Percentiles rank a stretch among this genome's conserved stretches.
These are phyloP conservation scores for Biscutella laevigata DNA, from an alignment of 441 rosid species.

Conservation along the genomic window DNA sequence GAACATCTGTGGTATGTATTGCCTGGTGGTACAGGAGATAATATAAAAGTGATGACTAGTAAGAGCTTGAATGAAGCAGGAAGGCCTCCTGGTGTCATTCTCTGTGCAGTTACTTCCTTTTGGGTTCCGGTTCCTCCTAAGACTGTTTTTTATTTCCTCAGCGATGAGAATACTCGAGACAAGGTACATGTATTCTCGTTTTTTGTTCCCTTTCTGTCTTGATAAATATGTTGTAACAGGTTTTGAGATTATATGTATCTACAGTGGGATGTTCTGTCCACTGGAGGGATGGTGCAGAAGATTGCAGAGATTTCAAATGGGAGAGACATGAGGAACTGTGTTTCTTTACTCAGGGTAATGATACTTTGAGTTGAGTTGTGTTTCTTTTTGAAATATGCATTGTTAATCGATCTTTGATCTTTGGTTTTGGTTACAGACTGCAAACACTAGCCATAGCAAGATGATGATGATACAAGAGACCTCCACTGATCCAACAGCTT, in stretches of 20 bases:
- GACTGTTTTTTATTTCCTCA: conserved; percentile 50
- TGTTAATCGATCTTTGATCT: too few relatives aligned
- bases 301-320: conserved; percentile 98
- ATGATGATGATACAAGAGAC: conserved; percentile 97
- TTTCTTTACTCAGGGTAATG: conserved; percentile 77
- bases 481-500: conserved; percentile 71
- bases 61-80: conserved; percentile 72
- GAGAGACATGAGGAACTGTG: conserved; percentile 85
- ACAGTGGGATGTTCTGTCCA: conserved; percentile 99
- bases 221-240: too few relatives aligned
- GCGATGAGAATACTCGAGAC: conserved; percentile 49
- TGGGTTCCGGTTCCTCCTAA: conserved; percentile 58
- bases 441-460: conserved; percentile 92
- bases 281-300: conserved; percentile 90
- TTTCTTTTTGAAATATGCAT: too few relatives aligned
- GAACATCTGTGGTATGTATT: conserved; percentile 89
- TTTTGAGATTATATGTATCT: too few relatives aligned
- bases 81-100: conserved; percentile 72
- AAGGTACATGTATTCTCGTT: too few relatives aligned
- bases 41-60: conserved; percentile 91
- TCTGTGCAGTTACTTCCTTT: conserved; percentile 60
- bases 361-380: too few relatives aligned
- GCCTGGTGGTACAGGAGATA: conserved; percentile 79
- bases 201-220: too few relatives aligned
- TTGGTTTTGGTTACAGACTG: conserved; percentile 37